These are phyloP conservation scores for Suillus variegatus DNA, from an alignment of 768 basidiomycete genomes.

Conservation along the genomic window DNA sequence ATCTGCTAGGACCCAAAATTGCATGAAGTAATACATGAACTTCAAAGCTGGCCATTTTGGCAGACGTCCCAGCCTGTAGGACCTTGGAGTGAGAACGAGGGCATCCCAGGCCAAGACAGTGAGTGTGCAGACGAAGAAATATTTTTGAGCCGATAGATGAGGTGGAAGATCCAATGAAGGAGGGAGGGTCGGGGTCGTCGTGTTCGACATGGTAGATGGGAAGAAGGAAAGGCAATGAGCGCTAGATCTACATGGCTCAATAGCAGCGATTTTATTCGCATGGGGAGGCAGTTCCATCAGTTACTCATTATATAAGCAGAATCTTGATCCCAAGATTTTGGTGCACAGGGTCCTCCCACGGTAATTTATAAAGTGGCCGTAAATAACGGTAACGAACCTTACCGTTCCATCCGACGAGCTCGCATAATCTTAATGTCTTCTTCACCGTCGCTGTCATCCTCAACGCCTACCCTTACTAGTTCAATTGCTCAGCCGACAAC, in stretches of 20 bases:
- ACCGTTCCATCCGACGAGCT: not conserved
- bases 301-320: constrained; percentile 17
- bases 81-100: constrained; percentile 78
- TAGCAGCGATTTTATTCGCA: constrained; percentile 6
- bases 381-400: not conserved
- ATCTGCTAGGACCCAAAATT: constrained; percentile 77
- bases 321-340: constrained; percentile 1
- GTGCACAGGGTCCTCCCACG: constrained; percentile 5
- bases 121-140: constrained; percentile 86
- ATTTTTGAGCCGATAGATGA: constrained; percentile 84
- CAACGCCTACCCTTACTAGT: constrained; percentile 2
- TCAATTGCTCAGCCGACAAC: not conserved
- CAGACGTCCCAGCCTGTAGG: constrained; percentile 67
- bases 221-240: not conserved
- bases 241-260: constrained; percentile 3
- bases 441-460: constrained; percentile 9
- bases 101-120: constrained; percentile 91
- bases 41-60: constrained; percentile 78
- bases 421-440: constrained; percentile 9
- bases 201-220: constrained; percentile 19
- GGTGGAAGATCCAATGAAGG: constrained; percentile 72
- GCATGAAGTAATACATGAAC: constrained; percentile 70
- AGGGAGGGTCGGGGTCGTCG: constrained; percentile 42
- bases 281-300: constrained; percentile 25
- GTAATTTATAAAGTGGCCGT: constrained; percentile 2